A percentile compares a stretch with the other conserved stretches of the same genome.
Evolutionary conservation across 768 basidiomycete genomes (phyloP).

Genomic region (Trametes villosa): DNA sequence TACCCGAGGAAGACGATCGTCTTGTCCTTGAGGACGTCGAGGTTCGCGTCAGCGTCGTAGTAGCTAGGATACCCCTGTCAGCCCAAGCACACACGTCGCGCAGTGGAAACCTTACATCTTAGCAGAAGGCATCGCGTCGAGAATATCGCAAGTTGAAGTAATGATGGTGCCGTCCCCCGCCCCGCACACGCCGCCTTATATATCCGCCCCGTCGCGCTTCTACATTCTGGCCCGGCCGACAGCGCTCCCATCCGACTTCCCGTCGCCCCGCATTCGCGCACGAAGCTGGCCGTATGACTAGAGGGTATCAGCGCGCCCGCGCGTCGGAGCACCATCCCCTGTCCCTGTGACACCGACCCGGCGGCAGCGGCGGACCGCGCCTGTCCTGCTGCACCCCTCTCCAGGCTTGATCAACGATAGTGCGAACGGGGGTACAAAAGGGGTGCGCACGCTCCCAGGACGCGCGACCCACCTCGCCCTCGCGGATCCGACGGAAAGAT

Average conservation of each 20-base stretch:
- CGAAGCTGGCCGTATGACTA: conserved; percentile 17
- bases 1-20: conserved; percentile 66
- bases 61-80: conserved; percentile 42
- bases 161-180: not conserved
- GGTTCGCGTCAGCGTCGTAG: conserved; percentile 65
- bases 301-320: conserved; percentile 3
- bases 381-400: too few species aligned
- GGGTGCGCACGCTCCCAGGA: not conserved
- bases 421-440: conserved; percentile 17
- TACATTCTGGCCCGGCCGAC: conserved; percentile 8
- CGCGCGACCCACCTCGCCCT: not conserved
- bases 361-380: conserved; percentile 22
- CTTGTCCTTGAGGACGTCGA: conserved; percentile 49
- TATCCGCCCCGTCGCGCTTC: conserved; percentile 12
- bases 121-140: conserved; percentile 38
- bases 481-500: conserved; percentile 17
- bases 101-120: conserved; percentile 51
- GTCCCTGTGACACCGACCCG: conserved; percentile 28
- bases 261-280: not conserved
- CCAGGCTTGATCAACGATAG: not conserved
- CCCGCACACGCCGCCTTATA: conserved; percentile 4
- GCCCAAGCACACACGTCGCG: not conserved
- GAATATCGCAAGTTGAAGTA: not conserved
- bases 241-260: conserved; percentile 1
- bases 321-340: conserved; percentile 4